Percentiles rank a stretch among this genome's conserved stretches.
phyloP scores from a whole-genome alignment of 2,329 filamentous ascomycete genomes.

The Colletotrichum sublineola region DNA sequence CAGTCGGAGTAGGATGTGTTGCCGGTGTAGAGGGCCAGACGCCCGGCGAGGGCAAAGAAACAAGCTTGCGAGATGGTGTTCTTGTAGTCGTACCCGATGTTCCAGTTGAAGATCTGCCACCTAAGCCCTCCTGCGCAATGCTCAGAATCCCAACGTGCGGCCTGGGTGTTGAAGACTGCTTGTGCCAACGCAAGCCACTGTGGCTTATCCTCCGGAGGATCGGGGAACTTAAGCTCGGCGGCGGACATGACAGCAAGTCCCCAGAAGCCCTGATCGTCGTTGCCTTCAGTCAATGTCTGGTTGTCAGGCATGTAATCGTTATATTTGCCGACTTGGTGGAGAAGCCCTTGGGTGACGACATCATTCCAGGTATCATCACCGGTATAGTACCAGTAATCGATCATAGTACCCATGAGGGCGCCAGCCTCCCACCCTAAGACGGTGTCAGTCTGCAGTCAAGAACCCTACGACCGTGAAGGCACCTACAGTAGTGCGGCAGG shows the following conservation, averaged over 20 bases:
- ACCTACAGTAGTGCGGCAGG: constrained; percentile 67
- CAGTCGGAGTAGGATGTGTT: constrained; percentile 83
- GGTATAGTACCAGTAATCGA: constrained; percentile 90
- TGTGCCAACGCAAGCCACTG: constrained; percentile 81
- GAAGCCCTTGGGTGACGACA: constrained; percentile 74
- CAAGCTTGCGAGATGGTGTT: constrained; percentile 74
- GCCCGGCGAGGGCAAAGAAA: constrained; percentile 74
- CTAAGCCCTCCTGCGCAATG: constrained; percentile 81
- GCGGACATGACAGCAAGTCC: constrained; percentile 78
- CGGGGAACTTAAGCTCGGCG: constrained; percentile 76
- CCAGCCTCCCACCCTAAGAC: constrained; percentile 77
- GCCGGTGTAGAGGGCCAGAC: constrained; percentile 81
- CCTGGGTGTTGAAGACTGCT: constrained; percentile 85
- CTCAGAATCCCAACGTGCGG: constrained; percentile 76
- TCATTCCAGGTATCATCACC: constrained; percentile 80
- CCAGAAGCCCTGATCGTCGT: constrained; percentile 84
- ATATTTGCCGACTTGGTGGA: constrained; percentile 80
- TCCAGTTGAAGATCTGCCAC: constrained; percentile 89
- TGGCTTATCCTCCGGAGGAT: constrained; percentile 68
- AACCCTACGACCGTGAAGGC: background rate
- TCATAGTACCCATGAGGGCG: constrained; percentile 77
- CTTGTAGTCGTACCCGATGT: constrained; percentile 85
- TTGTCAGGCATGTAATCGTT: constrained; percentile 84
- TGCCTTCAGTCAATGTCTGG: constrained; percentile 76
- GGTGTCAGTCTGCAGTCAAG: background rate